Evolutionary conservation across 768 basidiomycete genomes (phyloP).

Genomic region (Russula emetica): DNA sequence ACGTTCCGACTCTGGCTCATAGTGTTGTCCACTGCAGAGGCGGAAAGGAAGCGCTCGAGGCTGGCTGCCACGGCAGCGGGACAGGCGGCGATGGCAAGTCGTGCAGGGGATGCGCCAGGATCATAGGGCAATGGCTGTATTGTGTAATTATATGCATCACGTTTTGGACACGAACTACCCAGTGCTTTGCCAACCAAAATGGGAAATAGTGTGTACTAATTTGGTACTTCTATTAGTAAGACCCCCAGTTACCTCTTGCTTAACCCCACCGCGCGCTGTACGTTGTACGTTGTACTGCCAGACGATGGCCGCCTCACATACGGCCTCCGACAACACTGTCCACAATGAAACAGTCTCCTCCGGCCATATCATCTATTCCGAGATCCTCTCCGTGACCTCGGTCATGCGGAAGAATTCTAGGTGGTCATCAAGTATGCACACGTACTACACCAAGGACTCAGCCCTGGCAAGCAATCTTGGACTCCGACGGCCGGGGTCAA

Average conservation of each 20-base stretch:
- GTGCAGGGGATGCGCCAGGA: constrained; percentile 42
- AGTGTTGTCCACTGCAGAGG: constrained; percentile 51
- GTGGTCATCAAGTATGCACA: constrained; percentile 77
- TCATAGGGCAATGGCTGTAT: constrained; percentile 32
- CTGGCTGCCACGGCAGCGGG: constrained; percentile 88
- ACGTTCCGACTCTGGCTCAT: constrained; percentile 6
- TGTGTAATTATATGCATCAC: constrained; percentile 15
- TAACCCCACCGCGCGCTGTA: background rate
- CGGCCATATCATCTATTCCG: constrained; percentile 80
- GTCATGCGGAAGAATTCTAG: constrained; percentile 97
- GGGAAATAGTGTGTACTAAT: constrained; percentile 18
- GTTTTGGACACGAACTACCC: background rate
- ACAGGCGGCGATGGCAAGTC: constrained; percentile 79
- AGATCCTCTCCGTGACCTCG: constrained; percentile 87
- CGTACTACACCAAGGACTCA: constrained; percentile 55
- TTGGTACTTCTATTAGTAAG: background rate
- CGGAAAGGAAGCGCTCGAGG: constrained; percentile 88
- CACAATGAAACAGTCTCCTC: constrained; percentile 40
- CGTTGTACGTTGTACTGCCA: too few relatives aligned
- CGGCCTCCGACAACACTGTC: background rate
- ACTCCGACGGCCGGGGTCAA: constrained; percentile 55
- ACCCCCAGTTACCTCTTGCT: constrained; percentile 5
- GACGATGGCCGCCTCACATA: constrained; percentile 11
- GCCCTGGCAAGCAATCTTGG: constrained; percentile 72
- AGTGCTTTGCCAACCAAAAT: background rate